Conservation (phyloP, 2,329 filamentous ascomycete genomes). For the Orbilia brochopaga region DNA sequence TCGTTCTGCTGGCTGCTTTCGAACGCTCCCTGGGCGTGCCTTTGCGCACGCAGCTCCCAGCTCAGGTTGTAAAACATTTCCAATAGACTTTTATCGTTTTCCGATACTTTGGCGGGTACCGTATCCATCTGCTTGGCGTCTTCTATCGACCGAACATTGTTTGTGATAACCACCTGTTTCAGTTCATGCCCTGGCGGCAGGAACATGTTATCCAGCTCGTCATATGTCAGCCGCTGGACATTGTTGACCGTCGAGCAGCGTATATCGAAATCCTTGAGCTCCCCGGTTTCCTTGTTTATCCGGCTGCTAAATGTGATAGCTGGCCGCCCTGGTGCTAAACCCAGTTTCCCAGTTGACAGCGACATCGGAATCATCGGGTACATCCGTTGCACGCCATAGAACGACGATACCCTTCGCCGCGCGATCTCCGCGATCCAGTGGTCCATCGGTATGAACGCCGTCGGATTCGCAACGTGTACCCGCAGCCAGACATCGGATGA, state of each 20-base stretch:
- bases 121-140: background rate
- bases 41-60: background rate
- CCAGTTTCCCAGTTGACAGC: conserved; percentile 63
- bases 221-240: conserved; percentile 66
- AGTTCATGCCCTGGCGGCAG: conserved; percentile 6
- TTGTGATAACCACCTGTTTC: conserved; percentile 6
- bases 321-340: conserved; percentile 63
- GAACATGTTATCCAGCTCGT: conserved; percentile 60
- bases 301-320: conserved; percentile 69
- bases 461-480: conserved; percentile 78
- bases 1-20: background rate
- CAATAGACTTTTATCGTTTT: conserved; percentile 6
- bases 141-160: background rate
- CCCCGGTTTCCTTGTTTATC: conserved; percentile 62
- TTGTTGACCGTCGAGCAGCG: conserved; percentile 64
- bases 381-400: conserved; percentile 66
- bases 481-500: conserved; percentile 73
- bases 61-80: conserved; percentile 26
- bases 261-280: conserved; percentile 65
- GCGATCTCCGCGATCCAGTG: conserved; percentile 68
- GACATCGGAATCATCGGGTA: conserved; percentile 68
- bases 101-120: background rate
- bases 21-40: conserved; percentile 1
- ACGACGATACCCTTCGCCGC: conserved; percentile 63
- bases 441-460: conserved; percentile 69